Evolutionary conservation across 139 green algal species (phyloP).

Genomic region (Auxenochlorella pyrenoidosa): DNA sequence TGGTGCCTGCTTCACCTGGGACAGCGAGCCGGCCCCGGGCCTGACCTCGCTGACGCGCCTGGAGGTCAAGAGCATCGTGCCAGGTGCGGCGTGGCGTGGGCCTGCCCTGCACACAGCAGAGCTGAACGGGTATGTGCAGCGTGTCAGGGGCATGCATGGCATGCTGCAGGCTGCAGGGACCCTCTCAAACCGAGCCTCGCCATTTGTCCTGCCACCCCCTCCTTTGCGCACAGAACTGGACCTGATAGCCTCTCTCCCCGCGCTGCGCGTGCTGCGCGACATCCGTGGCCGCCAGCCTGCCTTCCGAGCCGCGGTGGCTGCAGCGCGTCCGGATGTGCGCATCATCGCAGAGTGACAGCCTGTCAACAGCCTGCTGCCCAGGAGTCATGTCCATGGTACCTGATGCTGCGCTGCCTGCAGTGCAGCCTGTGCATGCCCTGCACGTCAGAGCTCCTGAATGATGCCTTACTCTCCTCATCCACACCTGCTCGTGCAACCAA

Average conservation of each 20-base stretch:
- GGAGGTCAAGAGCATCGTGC: conserved; percentile 2
- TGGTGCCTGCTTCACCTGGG: neutral
- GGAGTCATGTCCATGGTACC: no score
- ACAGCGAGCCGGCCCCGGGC: neutral
- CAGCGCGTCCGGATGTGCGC: neutral
- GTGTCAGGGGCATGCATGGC: neutral
- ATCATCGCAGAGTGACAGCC: neutral
- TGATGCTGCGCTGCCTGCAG: no score
- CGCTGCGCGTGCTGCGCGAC: neutral
- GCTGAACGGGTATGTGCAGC: no score
- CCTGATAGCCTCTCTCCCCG: neutral
- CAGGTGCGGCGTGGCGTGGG: neutral
- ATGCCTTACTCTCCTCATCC: no score
- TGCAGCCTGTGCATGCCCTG: no score
- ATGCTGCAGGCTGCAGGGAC: neutral
- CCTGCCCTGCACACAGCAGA: no score
- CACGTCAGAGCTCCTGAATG: no score
- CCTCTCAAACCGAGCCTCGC: neutral
- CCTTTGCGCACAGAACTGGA: neutral
- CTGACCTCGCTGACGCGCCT: neutral
- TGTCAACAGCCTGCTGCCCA: no score
- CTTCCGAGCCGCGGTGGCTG: neutral
- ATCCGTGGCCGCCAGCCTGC: neutral
- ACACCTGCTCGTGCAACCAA: no score
- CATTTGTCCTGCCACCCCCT: neutral